Base-by-base conservation (phyloP, 1,284 basidiomycete genomes). In the Hymenochaete sp. region DNA sequence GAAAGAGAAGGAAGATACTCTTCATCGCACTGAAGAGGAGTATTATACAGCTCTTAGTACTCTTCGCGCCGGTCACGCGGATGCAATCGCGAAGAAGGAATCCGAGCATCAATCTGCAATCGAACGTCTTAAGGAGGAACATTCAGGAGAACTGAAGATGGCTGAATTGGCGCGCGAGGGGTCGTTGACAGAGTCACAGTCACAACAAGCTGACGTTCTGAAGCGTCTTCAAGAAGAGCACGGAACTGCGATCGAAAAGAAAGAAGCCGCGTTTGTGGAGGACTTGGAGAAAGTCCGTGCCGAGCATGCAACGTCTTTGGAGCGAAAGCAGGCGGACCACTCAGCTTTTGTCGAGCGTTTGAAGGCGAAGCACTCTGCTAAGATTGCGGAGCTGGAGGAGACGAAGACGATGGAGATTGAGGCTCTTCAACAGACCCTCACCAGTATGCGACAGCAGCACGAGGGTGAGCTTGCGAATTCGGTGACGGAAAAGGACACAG, bases 31-130 rank as follows among this genome's bases (percentile, higher is more conserved):
- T 2, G 82, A 87, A 56, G 84, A 83, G 55, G 80, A 88, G 55
- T 87, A 85, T 56, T 86, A 87, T 57, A 77, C 83, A 43, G 79
- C 76, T 13, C 64, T 91, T 38, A 81, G 77, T 14, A 83, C 80
- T 56, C 71, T 87, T 32, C 77, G 81, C 25, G 64, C 59, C 10
- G 81, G 85, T 56, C 82, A 88, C 53, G 70, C 75, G 2, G 74
- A 77, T 47, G 67, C 71, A 18, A 59, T 87, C 40, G 72, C 74
- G 54, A 75, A 71, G 55, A 72, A 81, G 44, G 65, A 70, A 1
- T 67, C 68, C 4, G 82, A 89, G 47, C 64, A 71, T n/a, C 65
- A 71, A 28, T 74, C 73, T 1, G 67, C 67, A 7, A 63, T 86
- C 21, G 77, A 81, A 44, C 74, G 82, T 36, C 63, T 87, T 47